Conservation (phyloP, 495 filamentous ascomycete genomes). For the Hyaloscypha variabilis region DNA sequence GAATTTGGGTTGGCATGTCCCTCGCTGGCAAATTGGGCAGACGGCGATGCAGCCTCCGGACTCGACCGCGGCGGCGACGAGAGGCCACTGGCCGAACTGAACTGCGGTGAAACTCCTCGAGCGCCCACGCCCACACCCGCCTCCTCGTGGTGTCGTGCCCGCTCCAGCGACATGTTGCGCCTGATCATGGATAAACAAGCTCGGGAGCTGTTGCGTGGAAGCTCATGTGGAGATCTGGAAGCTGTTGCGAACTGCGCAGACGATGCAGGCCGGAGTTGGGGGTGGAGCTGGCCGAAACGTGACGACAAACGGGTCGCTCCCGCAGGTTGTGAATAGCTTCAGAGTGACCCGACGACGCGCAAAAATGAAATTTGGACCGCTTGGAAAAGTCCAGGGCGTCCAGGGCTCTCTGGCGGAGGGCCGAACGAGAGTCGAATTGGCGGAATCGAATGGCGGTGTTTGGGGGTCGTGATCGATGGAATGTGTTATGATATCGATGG, state of each 20-base stretch:
- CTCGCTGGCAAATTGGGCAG: constrained; percentile 26
- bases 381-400: constrained; percentile 3
- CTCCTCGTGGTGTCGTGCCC: constrained; percentile 13
- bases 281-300: constrained; percentile 20
- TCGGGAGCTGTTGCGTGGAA: background rate
- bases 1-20: constrained; percentile 6
- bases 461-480: constrained; percentile 23
- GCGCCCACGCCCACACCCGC: constrained; percentile 10
- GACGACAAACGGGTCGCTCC: constrained; percentile 18
- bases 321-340: constrained; percentile 31
- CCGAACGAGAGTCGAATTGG: constrained; percentile 5
- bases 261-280: background rate
- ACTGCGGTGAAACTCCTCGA: constrained; percentile 16
- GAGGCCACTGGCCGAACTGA: constrained; percentile 27
- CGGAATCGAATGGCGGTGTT: constrained; percentile 17
- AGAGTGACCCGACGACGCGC: constrained; percentile 21
- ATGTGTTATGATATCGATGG: constrained; percentile 17
- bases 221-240: constrained; percentile 9
- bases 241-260: constrained; percentile 11
- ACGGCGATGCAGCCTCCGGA: constrained; percentile 31
- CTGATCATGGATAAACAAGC: constrained; percentile 4
- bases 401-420: background rate
- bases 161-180: constrained; percentile 16
- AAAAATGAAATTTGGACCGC: constrained; percentile 2
- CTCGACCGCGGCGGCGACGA: constrained; percentile 32